A percentile compares a stretch with the other conserved stretches of the same genome.
These are phyloP conservation scores for Cubamyces lactineus DNA, from an alignment of 768 basidiomycete genomes.

Conservation along the genomic window DNA sequence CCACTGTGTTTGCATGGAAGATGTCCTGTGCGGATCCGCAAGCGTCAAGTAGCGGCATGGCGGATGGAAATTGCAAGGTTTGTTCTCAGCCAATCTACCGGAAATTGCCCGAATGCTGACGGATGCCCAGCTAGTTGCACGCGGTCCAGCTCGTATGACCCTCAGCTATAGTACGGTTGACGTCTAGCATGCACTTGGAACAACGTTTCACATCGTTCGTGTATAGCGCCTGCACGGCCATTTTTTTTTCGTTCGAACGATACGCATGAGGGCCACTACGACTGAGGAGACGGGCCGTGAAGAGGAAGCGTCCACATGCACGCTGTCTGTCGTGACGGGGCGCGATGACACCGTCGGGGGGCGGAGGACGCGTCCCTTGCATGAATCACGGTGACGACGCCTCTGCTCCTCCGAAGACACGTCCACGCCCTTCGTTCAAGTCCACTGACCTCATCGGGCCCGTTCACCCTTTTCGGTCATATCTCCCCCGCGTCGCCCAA, in stretches of 20 bases:
- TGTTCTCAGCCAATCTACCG: not conserved
- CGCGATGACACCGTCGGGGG: not conserved
- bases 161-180: too few relatives aligned
- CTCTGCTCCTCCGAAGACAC: not conserved
- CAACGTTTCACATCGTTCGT: not conserved
- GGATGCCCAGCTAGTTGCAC: not conserved
- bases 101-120: not conserved
- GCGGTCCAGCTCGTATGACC: not conserved
- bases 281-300: too few relatives aligned
- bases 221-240: not conserved
- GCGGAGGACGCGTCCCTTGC: not conserved
- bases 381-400: slow-evolving; percentile 7
- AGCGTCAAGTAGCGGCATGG: slow-evolving; percentile 10
- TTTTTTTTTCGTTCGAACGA: too few relatives aligned
- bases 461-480: not conserved
- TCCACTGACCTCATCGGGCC: slow-evolving; percentile 5
- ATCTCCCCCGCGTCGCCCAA: not conserved
- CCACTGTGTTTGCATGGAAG: not conserved
- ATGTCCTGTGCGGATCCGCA: not conserved
- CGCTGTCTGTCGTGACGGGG: not conserved
- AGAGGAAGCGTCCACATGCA: too few relatives aligned
- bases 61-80: slow-evolving; percentile 2
- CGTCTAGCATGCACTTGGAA: too few relatives aligned
- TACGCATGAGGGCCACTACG: too few relatives aligned
- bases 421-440: not conserved